Evolutionary conservation across 31 red algal species (phyloP).

Genomic region (Odonthalia washingtoniensis): DNA sequence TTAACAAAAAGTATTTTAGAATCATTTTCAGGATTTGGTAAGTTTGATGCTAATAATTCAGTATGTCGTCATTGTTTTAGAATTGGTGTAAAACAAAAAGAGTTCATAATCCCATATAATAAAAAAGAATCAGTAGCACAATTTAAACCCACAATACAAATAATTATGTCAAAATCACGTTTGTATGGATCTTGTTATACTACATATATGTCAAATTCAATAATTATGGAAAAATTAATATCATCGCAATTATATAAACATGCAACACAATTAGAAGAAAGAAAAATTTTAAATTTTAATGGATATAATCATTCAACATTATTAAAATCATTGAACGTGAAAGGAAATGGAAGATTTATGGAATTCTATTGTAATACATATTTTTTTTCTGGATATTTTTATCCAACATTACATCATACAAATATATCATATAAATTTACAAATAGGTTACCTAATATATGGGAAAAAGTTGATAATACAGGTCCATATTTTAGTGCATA

Average conservation of each 20-base stretch:
- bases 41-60: neutral
- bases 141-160: neutral
- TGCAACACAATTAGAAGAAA: conserved; percentile 28
- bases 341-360: conserved; percentile 40
- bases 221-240: conserved; percentile 23
- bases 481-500: conserved; percentile 54
- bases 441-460: conserved; percentile 8
- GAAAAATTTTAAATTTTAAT: conserved; percentile 60
- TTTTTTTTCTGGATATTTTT: conserved; percentile 76
- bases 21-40: neutral
- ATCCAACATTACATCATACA: conserved; percentile 38
- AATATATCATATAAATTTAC: conserved; percentile 54
- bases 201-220: neutral
- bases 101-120: neutral
- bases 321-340: conserved; percentile 32
- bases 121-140: neutral
- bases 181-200: conserved; percentile 48
- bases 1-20: too few species aligned
- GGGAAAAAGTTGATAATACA: conserved; percentile 52
- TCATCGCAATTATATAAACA: conserved; percentile 18
- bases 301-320: conserved; percentile 41
- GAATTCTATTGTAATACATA: conserved; percentile 77
- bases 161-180: neutral
- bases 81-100: neutral
- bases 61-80: neutral